These are phyloP conservation scores for Parsonsia alboflavescens DNA, from an alignment of 257 asterid species.

Conservation along the genomic window DNA sequence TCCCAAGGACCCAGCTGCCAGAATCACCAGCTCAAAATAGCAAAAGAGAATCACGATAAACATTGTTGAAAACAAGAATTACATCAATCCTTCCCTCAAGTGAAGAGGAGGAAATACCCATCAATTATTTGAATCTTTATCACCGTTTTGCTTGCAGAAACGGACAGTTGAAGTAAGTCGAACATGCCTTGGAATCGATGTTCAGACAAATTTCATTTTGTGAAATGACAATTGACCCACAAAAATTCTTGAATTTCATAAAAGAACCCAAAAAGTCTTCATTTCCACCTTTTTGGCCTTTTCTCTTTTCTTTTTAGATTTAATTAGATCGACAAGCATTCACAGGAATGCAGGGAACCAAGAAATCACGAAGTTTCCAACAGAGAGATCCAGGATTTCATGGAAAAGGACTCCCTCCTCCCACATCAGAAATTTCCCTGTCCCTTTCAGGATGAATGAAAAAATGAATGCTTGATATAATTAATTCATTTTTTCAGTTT, in stretches of 20 bases:
- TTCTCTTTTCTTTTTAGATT: too few relatives aligned
- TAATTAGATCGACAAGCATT: too few relatives aligned
- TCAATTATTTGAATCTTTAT: background rate
- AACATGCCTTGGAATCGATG: conserved; percentile 1
- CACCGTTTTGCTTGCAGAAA: background rate
- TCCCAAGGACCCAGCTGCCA: conserved; percentile 16
- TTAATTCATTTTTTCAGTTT: too few relatives aligned
- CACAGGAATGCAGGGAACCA: too few relatives aligned
- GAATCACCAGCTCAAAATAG: conserved; percentile 15
- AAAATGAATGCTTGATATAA: too few relatives aligned
- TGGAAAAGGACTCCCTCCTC: too few relatives aligned
- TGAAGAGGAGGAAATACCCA: background rate
- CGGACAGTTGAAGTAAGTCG: background rate
- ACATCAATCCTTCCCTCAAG: conserved; percentile 13
- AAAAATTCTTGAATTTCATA: background rate
- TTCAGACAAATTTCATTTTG: background rate
- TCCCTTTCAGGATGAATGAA: too few relatives aligned
- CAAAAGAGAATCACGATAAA: conserved; percentile 14
- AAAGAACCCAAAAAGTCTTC: background rate
- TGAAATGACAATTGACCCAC: background rate
- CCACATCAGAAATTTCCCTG: too few relatives aligned
- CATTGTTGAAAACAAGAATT: conserved; percentile 10
- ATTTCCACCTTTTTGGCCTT: too few relatives aligned
- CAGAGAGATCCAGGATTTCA: too few relatives aligned
- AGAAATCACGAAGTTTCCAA: too few relatives aligned